Evolutionary conservation across 495 filamentous ascomycete species (phyloP).

Genomic region (Talaromyces wortmannii): DNA sequence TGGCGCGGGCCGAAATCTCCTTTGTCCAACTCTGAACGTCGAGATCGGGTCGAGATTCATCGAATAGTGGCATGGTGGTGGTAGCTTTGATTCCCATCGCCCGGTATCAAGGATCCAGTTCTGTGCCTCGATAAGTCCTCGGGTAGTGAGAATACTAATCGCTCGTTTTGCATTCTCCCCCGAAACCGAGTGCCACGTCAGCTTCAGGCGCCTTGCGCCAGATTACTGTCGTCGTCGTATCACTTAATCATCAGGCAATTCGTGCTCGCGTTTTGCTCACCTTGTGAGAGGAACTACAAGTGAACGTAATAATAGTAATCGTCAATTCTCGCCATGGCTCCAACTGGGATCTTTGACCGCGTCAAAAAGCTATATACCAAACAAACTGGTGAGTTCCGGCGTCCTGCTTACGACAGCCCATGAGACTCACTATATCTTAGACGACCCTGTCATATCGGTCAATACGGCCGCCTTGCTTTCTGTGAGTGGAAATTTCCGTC

Average conservation of each 20-base stretch:
- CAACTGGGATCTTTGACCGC: constrained; percentile 25
- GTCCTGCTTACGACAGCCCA: no score
- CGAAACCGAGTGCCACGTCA: not conserved
- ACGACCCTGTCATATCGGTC: constrained; percentile 36
- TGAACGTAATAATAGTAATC: not conserved
- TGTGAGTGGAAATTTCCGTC: constrained; percentile 23
- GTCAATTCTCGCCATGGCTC: constrained; percentile 22
- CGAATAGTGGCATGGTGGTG: not conserved
- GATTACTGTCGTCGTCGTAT: no score
- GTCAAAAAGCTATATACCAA: constrained; percentile 31
- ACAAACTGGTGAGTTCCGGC: constrained; percentile 20
- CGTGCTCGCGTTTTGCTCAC: not conserved
- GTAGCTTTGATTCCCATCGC: no score
- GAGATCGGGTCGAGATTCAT: not conserved
- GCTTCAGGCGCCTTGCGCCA: no score
- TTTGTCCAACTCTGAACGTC: no score
- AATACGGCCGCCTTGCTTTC: constrained; percentile 42
- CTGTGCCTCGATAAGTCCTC: no score
- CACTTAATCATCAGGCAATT: no score
- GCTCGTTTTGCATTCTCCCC: not conserved
- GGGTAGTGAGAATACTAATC: no score
- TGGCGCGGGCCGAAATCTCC: no score
- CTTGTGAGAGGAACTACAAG: not conserved
- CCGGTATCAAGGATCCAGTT: no score
- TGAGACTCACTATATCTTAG: not conserved